Conservation (phyloP, 2,329 filamentous ascomycete genomes). For the Sarocladiaceae sp. region DNA sequence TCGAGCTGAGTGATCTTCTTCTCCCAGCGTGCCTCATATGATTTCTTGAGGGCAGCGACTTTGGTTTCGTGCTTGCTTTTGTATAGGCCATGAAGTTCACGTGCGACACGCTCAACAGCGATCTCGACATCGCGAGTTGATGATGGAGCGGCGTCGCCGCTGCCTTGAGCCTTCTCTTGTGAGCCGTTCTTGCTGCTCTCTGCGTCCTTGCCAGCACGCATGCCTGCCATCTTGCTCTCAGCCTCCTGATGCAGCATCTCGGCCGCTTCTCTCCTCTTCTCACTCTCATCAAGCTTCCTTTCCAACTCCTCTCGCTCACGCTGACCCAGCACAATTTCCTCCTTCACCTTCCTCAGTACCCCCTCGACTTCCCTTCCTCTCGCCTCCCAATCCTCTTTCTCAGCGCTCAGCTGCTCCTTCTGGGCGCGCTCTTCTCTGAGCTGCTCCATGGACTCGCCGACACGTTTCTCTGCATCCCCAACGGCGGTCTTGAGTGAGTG, state of each 20-base stretch:
- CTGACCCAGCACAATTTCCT: slow-evolving; percentile 72
- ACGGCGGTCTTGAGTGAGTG: slow-evolving; percentile 81
- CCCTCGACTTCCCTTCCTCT: slow-evolving; percentile 80
- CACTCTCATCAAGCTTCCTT: slow-evolving; percentile 68
- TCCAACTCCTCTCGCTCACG: slow-evolving; percentile 76
- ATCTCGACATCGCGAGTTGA: slow-evolving; percentile 63
- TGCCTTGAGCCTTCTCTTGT: slow-evolving; percentile 31
- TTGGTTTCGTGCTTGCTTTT: slow-evolving; percentile 97
- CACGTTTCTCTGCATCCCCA: slow-evolving; percentile 83
- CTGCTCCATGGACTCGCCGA: slow-evolving; percentile 78
- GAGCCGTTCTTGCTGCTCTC: slow-evolving; percentile 28
- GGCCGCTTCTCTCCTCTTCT: slow-evolving; percentile 65
- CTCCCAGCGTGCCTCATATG: slow-evolving; percentile 81
- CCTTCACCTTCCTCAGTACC: slow-evolving; percentile 71
- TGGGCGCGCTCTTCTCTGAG: slow-evolving; percentile 68
- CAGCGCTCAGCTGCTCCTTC: slow-evolving; percentile 65
- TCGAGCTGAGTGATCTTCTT: slow-evolving; percentile 81
- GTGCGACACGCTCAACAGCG: slow-evolving; percentile 84
- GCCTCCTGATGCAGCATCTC: slow-evolving; percentile 72
- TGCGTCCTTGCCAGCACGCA: slow-evolving; percentile 55
- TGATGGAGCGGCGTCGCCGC: slow-evolving; percentile 23
- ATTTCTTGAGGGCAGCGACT: slow-evolving; percentile 80
- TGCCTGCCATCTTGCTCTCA: slow-evolving; percentile 67
- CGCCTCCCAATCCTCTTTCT: slow-evolving; percentile 78
- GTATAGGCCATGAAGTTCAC: slow-evolving; percentile 87